Percentiles rank a stretch among this genome's conserved stretches.
Conservation (phyloP, 2,329 filamentous ascomycete species). For the Colletotrichum horii region DNA sequence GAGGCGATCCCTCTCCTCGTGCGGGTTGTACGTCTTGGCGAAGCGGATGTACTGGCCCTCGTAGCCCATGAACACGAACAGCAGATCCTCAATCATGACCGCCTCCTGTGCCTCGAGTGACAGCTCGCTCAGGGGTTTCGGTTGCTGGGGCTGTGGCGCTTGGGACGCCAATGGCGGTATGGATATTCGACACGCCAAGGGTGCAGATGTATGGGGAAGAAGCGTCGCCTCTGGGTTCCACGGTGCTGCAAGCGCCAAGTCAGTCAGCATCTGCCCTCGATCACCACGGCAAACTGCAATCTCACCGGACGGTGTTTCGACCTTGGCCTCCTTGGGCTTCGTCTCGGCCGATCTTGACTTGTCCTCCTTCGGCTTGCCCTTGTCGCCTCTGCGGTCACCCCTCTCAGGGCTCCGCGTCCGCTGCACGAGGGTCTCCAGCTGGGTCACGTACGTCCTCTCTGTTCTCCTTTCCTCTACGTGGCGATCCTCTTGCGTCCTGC, state of each 20-base stretch:
- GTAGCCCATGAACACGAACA: slow-evolving; percentile 97
- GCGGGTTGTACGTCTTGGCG: slow-evolving; percentile 79
- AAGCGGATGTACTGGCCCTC: slow-evolving; percentile 98
- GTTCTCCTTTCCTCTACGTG: slow-evolving; percentile 60
- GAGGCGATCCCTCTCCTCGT: slow-evolving; percentile 84
- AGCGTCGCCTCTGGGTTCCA: slow-evolving; percentile 86
- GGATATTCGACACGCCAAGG: slow-evolving; percentile 70
- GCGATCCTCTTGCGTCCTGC: slow-evolving; percentile 46
- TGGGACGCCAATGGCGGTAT: slow-evolving; percentile 75
- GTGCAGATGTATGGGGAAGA: slow-evolving; percentile 69
- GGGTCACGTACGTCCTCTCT: slow-evolving; percentile 62
- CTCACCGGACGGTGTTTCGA: slow-evolving; percentile 55
- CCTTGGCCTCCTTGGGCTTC: slow-evolving; percentile 47
- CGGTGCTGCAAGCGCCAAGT: slow-evolving; percentile 38
- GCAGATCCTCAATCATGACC: slow-evolving; percentile 84
- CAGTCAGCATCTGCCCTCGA: not conserved
- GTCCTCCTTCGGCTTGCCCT: slow-evolving; percentile 35
- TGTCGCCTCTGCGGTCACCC: slow-evolving; percentile 51
- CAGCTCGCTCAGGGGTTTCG: slow-evolving; percentile 71
- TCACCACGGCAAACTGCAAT: slow-evolving; percentile 19
- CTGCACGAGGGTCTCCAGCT: slow-evolving; percentile 65
- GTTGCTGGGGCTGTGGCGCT: slow-evolving; percentile 72
- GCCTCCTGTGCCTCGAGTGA: slow-evolving; percentile 84
- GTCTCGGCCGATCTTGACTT: slow-evolving; percentile 50
- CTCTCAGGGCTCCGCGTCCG: slow-evolving; percentile 65